These are phyloP conservation scores for Coniophora puteana DNA, from an alignment of 1,284 basidiomycete species.

Conservation along the genomic window DNA sequence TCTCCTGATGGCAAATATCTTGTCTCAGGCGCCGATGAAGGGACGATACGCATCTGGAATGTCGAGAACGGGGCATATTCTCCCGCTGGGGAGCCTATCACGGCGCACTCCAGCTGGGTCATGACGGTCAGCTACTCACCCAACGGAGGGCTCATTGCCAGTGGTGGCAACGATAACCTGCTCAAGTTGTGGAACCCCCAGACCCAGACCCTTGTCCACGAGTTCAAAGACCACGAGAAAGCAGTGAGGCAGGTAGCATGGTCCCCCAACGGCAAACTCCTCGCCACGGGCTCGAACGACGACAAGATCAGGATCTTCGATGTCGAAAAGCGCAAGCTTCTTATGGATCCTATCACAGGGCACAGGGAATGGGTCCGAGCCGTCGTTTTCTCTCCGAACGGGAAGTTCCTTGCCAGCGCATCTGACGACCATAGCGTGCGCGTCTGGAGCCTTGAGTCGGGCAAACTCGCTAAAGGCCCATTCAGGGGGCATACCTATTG, in stretches of 20 bases:
- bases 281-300: conserved; percentile 4
- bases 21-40: conserved; percentile 6
- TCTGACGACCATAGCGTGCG: conserved; percentile 1
- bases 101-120: not conserved
- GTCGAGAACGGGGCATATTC: not conserved
- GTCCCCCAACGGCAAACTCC: conserved; percentile 4
- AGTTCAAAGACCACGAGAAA: not conserved
- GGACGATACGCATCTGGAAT: conserved; percentile 8
- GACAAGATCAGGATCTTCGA: conserved; percentile 1
- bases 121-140: not conserved
- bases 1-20: conserved; percentile 8
- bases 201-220: not conserved
- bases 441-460: not conserved
- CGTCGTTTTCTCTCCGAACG: conserved; percentile 3
- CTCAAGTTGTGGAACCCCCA: not conserved
- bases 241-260: conserved; percentile 3
- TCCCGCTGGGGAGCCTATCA: not conserved
- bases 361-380: not conserved
- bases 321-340: not conserved
- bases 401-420: not conserved
- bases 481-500: conserved; percentile 6
- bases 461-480: conserved; percentile 1
- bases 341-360: not conserved
- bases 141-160: not conserved
- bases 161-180: not conserved